Conservation (phyloP, 257 asterid species). For the Lavandula angustifolia region DNA sequence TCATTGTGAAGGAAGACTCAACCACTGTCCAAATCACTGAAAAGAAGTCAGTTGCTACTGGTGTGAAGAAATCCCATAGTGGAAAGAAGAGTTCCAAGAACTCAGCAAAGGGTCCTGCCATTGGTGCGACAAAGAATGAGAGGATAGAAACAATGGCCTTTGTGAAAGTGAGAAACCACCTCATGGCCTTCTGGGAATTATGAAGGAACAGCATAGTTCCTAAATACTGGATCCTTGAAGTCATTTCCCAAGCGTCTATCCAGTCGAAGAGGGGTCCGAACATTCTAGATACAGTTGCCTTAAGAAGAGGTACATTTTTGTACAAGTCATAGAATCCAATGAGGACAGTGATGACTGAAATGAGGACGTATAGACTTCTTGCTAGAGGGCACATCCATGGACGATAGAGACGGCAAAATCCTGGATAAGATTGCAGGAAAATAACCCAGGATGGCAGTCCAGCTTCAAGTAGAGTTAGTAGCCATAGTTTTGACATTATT, state of each 20-base stretch:
- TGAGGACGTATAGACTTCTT: constrained; percentile 61
- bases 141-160: constrained; percentile 44
- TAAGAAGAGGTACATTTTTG: constrained; percentile 81
- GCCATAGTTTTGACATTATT: constrained; percentile 58
- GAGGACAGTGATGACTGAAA: constrained; percentile 70
- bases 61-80: constrained; percentile 48
- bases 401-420: constrained; percentile 72
- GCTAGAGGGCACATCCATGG: constrained; percentile 96
- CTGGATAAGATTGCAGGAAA: constrained; percentile 82
- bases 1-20: constrained; percentile 47
- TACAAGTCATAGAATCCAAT: constrained; percentile 84
- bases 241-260: constrained; percentile 92
- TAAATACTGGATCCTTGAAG: constrained; percentile 65
- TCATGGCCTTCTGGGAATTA: constrained; percentile 70
- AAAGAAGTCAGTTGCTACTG: constrained; percentile 41
- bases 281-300: constrained; percentile 68
- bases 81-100: constrained; percentile 57
- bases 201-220: constrained; percentile 88
- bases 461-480: constrained; percentile 72
- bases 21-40: constrained; percentile 52
- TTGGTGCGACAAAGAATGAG: constrained; percentile 46
- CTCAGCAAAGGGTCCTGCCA: constrained; percentile 50
- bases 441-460: constrained; percentile 92
- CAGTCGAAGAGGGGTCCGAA: constrained; percentile 87
- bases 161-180: constrained; percentile 58